Evolutionary conservation across 2,329 filamentous ascomycete species (phyloP).

Genomic region (Venturia aucupariae): DNA sequence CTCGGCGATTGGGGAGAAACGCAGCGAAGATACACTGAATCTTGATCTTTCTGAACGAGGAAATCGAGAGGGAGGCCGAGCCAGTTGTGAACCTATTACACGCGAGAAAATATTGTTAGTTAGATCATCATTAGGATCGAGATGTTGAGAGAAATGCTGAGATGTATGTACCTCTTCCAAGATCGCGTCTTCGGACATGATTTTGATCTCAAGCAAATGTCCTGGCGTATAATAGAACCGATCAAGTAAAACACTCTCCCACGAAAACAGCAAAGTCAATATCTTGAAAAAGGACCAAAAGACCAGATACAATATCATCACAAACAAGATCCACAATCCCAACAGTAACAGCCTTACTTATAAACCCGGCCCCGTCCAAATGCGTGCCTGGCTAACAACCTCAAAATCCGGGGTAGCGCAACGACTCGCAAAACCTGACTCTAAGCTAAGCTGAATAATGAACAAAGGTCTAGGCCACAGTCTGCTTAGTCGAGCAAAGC

Average conservation of each 20-base stretch:
- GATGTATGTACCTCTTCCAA: neutral
- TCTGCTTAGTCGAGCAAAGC: too few species aligned
- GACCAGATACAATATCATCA: too few species aligned
- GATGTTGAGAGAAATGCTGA: neutral
- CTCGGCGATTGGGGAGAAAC: neutral
- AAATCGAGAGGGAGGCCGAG: constrained; percentile 8
- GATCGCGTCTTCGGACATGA: constrained; percentile 1
- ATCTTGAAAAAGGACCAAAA: neutral
- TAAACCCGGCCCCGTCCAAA: neutral
- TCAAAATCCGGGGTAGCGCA: neutral
- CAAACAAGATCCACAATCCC: too few species aligned
- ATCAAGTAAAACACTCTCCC: neutral
- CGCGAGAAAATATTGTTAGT: neutral
- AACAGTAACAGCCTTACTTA: too few species aligned
- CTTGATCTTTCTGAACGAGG: neutral
- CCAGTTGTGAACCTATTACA: constrained; percentile 11
- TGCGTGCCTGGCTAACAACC: neutral
- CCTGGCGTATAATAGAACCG: neutral
- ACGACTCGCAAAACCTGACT: neutral
- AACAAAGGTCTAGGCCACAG: neutral
- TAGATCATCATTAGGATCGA: neutral
- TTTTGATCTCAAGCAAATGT: neutral
- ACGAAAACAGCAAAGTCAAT: too few species aligned
- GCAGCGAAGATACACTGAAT: neutral
- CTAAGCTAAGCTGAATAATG: neutral